phyloP scores from a whole-genome alignment of 257 asterid species.

The Capsicum pubescens region DNA sequence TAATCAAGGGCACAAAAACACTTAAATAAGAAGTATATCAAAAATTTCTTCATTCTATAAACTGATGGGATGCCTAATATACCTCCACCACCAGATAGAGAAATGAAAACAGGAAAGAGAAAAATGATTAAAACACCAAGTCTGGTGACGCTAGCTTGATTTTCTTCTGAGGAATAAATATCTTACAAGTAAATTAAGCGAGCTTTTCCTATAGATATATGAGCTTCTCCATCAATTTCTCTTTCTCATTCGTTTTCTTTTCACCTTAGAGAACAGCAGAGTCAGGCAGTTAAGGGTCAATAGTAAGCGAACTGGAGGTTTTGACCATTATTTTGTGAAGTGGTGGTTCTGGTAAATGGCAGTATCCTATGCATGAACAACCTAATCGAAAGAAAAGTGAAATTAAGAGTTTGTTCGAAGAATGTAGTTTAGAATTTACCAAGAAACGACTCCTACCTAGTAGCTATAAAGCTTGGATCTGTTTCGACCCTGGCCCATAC shows the following conservation, averaged over 20 bases:
- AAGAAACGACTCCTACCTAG: neutral
- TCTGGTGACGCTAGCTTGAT: neutral
- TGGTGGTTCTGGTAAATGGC: neutral
- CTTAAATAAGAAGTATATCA: neutral
- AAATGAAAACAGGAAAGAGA: neutral
- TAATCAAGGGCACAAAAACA: neutral
- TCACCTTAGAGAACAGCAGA: neutral
- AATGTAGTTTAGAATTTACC: slow-evolving; percentile 12
- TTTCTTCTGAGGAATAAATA: neutral
- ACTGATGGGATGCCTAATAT: neutral
- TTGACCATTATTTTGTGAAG: slow-evolving; percentile 12
- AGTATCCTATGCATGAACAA: slow-evolving; percentile 18
- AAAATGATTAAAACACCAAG: neutral
- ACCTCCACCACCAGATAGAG: neutral
- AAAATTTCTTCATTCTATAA: neutral
- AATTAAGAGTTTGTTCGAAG: neutral
- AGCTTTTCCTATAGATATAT: neutral
- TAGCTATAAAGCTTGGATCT: slow-evolving; percentile 15
- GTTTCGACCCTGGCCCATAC: neutral
- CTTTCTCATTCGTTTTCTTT: slow-evolving; percentile 9
- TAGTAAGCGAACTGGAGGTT: slow-evolving; percentile 2
- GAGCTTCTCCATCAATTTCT: slow-evolving; percentile 26
- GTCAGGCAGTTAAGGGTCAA: neutral
- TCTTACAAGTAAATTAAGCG: neutral
- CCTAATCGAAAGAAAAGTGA: slow-evolving; percentile 13